These are phyloP conservation scores for Mycena chlorophos DNA, from an alignment of 768 basidiomycete species.

Conservation along the genomic window DNA sequence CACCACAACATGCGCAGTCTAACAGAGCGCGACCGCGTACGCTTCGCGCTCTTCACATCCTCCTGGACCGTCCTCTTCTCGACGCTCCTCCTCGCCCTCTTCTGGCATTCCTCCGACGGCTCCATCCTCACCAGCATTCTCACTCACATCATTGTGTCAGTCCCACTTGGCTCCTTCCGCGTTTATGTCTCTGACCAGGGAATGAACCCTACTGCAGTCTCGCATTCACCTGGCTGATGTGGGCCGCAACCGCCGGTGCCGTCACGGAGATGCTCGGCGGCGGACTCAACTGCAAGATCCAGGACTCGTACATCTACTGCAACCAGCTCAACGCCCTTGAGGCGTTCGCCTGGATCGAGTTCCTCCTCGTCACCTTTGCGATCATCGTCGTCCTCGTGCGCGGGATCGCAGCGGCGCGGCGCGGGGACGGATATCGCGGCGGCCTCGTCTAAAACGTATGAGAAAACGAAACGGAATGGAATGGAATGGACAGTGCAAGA, in stretches of 20 bases:
- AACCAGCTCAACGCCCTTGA: constrained; percentile 76
- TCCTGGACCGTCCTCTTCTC: constrained; percentile 68
- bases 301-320: constrained; percentile 60
- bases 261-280: constrained; percentile 70
- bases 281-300: constrained; percentile 64
- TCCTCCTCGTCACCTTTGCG: constrained; percentile 63
- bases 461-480: neutral
- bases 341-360: constrained; percentile 75
- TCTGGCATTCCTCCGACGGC: constrained; percentile 51
- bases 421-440: constrained; percentile 69
- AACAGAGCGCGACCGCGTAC: constrained; percentile 60
- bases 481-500: too few species aligned
- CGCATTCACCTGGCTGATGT: constrained; percentile 72
- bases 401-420: constrained; percentile 55
- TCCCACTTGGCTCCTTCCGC: constrained; percentile 16
- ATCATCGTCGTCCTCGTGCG: constrained; percentile 60
- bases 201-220: constrained; percentile 44
- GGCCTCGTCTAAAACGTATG: constrained; percentile 39
- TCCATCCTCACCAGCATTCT: constrained; percentile 59
- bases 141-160: constrained; percentile 66
- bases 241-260: constrained; percentile 72
- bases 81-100: constrained; percentile 51
- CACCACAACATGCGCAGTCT: constrained; percentile 53
- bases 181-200: neutral
- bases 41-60: constrained; percentile 68